Evolutionary conservation across 2,329 filamentous ascomycete genomes (phyloP).

Genomic region (Knoxdaviesia capensis): DNA sequence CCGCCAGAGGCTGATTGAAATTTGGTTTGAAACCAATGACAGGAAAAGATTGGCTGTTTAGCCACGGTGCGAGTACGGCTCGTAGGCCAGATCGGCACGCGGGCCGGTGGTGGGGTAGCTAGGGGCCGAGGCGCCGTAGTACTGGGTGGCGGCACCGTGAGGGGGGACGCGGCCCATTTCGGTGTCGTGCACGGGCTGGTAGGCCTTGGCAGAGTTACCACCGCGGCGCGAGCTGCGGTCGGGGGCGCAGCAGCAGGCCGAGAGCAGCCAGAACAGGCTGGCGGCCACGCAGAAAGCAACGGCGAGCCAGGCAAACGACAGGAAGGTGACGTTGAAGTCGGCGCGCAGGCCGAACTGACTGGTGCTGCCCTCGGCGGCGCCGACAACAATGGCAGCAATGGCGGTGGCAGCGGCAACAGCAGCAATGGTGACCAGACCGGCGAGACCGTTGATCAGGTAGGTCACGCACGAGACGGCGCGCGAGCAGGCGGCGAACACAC

Average conservation of each 20-base stretch:
- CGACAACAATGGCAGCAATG: conserved; percentile 49
- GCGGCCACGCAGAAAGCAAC: conserved; percentile 57
- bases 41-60: conserved; percentile 12
- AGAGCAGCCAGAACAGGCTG: conserved; percentile 78
- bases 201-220: conserved; percentile 19
- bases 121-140: conserved; percentile 16
- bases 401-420: conserved; percentile 57
- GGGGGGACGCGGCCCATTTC: conserved; percentile 10
- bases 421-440: conserved; percentile 31
- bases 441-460: conserved; percentile 51
- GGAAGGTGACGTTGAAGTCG: conserved; percentile 46
- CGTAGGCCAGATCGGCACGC: conserved; percentile 35
- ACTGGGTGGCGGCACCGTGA: conserved; percentile 11
- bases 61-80: conserved; percentile 39
- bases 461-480: conserved; percentile 66
- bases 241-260: conserved; percentile 69
- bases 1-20: too few species aligned
- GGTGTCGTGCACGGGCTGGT: conserved; percentile 23
- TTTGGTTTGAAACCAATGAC: background rate
- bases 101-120: conserved; percentile 19
- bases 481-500: conserved; percentile 67
- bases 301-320: conserved; percentile 59
- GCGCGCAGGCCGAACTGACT: conserved; percentile 52
- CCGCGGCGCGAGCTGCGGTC: conserved; percentile 15
- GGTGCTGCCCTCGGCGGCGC: conserved; percentile 43